Evolutionary conservation across 257 asterid genomes (phyloP), one percentile per base, ranked within the genome.

Genomic region (Agastache rugosa): DNA sequence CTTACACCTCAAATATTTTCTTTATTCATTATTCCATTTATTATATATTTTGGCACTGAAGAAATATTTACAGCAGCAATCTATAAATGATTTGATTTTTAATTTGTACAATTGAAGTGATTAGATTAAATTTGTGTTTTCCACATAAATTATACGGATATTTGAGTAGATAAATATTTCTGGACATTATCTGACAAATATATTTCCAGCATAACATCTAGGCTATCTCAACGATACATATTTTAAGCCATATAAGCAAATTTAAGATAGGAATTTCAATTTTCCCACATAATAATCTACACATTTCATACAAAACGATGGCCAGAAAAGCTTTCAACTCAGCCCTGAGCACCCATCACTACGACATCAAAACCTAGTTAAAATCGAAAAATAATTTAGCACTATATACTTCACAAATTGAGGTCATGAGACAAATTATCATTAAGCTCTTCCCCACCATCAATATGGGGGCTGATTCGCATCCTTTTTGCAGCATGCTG

Each of bases 401-500:
- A 59, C 63, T 50, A 17, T 50, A 17, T 35, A 59, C 84, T 34
- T 81, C 83, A 88, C 74, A 85, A 82, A 82, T 79, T 83, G 15
- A 88, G 79, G 71, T 83, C 88, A 12, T 82, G 34, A 4, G 86
- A 69, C 48, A 72, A 31, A 70, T 45, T 72, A 69, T n/a, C 50
- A 80, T 70, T 6, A 73, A 72, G 80, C 72, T 72, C 89, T 42
- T 73, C 83, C 20, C 47, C 87, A 54, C 67, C 81, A 27, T 72
- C 80, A 42, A 48, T 64, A 19, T 83, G 74, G 11, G 75, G 65
- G 11, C 77, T 66, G 31, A 81, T 75, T 62, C 91, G 82, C 81
- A 83, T 82, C 83, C 81, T 88, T 81, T 93, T 93, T n/a, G 91
- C 79, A 71, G 78, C 65, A 58, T 61, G 90, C 34, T 76, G 80